phyloP scores from a whole-genome alignment of 495 filamentous ascomycete species.

The Podospora australis region DNA sequence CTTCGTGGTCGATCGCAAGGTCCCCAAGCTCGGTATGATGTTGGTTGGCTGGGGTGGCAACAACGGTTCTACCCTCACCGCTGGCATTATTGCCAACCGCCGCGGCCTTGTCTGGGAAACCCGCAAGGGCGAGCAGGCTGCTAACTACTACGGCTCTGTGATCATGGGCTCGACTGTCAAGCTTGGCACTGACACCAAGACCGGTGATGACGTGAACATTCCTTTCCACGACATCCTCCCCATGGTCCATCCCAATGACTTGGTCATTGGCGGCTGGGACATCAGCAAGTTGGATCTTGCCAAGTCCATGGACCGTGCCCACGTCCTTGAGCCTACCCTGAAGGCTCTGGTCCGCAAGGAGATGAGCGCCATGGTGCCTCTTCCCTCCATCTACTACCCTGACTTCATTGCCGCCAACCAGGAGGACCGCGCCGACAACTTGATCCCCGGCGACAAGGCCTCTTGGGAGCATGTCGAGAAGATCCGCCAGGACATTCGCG shows the following conservation, averaged over 20 bases:
- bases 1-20: conserved; percentile 93
- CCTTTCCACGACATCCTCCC: conserved; percentile 91
- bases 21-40: conserved; percentile 94
- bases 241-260: conserved; percentile 96
- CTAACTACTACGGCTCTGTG: conserved; percentile 98
- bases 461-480: conserved; percentile 82
- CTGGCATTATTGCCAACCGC: conserved; percentile 94
- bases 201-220: conserved; percentile 87
- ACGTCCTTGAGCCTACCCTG: conserved; percentile 86
- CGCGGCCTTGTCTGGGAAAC: conserved; percentile 85
- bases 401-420: conserved; percentile 99
- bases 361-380: conserved; percentile 81
- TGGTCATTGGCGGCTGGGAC: conserved; percentile 95
- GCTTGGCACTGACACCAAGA: conserved; percentile 80
- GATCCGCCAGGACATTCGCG: conserved; percentile 88
- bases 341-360: conserved; percentile 87
- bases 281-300: conserved; percentile 87
- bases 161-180: conserved; percentile 97
- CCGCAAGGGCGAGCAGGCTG: conserved; percentile 71
- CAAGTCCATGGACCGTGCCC: conserved; percentile 90
- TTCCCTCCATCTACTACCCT: conserved; percentile 96
- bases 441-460: conserved; percentile 77
- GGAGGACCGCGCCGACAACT: conserved; percentile 91
- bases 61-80: conserved; percentile 95
- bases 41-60: conserved; percentile 97